These are phyloP conservation scores for Serendipita sp. DNA, from an alignment of 768 basidiomycete genomes.

Conservation along the genomic window DNA sequence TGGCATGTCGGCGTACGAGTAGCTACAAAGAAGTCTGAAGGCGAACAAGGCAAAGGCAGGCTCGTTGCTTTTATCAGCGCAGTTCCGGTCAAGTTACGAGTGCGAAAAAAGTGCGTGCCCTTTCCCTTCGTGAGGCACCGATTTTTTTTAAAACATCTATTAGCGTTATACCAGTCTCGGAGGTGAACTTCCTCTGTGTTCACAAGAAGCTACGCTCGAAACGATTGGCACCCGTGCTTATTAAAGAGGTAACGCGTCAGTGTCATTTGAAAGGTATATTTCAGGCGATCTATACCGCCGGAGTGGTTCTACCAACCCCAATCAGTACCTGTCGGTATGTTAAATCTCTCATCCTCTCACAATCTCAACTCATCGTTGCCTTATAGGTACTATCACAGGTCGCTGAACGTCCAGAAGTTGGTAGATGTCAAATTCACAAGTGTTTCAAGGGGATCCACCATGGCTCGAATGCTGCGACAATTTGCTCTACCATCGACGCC, in stretches of 20 bases:
- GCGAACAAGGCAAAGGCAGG: not conserved
- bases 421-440: conserved; percentile 80
- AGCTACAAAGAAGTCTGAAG: conserved; percentile 59
- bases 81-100: conserved; percentile 72
- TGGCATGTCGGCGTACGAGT: conserved; percentile 97
- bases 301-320: conserved; percentile 86
- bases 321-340: conserved; percentile 67
- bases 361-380: conserved; percentile 10
- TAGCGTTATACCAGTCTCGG: conserved; percentile 57
- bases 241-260: conserved; percentile 93
- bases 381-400: conserved; percentile 76
- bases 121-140: not conserved
- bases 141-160: conserved; percentile 9
- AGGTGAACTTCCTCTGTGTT: conserved; percentile 95
- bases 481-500: conserved; percentile 48
- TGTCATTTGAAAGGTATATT: conserved; percentile 80
- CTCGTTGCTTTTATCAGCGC: conserved; percentile 95
- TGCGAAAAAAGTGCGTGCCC: conserved; percentile 57
- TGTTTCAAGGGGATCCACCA: conserved; percentile 72
- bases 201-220: conserved; percentile 97
- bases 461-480: conserved; percentile 74
- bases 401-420: conserved; percentile 82
- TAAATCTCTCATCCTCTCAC: not conserved
- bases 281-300: conserved; percentile 95
- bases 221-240: conserved; percentile 85